Evolutionary conservation across 1,284 basidiomycete species (phyloP), one percentile per base, ranked within the genome.

Genomic region (Inonotus obliquus): DNA sequence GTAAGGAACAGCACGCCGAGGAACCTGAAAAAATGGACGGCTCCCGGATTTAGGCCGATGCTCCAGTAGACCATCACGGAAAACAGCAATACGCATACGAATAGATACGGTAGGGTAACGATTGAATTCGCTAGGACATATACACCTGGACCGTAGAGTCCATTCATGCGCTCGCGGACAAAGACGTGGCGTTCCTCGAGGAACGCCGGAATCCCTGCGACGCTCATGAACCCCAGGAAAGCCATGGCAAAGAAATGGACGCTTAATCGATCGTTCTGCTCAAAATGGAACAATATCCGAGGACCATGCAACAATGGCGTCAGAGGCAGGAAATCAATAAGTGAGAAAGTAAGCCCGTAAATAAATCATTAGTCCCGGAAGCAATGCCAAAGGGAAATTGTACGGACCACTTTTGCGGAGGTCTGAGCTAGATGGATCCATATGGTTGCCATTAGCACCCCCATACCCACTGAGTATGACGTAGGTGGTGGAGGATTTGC

Each of bases 81-180:
- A 68, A 82, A 81, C 14, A 79, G 70, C 23, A 84, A 66, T 1
- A 77, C 76, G 69, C 79, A 86, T 48, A 80, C 67, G 60, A 85
- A 77, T 14, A 86, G 73, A 68, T 85, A 83, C 13, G 86, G 78
- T 10, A 84, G 74, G 69, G 78, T 83, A 65, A 84, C 82, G 69
- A 87, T 76, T 60, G 84, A 85, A 64, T 80, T 77, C 4, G 82
- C 78, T 0, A 85, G 77, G 21, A 79, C 68, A 67, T 76, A 80
- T 0, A 75, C 73, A 1, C 79, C 72, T 0, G 85, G 76, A 1
- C 83, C 80, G 67, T 86, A 86, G 69, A 88, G 71, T 61, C 82
- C 86, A 68, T 86, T 82, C 57, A 73, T 74, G 13, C 81, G 77
- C 52, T 83, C 79, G 39, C 78, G 75, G 58, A 79, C 74, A 59